Evolutionary conservation across 2,329 filamentous ascomycete genomes (phyloP).

Genomic region (Ascocoryne sarcoides): DNA sequence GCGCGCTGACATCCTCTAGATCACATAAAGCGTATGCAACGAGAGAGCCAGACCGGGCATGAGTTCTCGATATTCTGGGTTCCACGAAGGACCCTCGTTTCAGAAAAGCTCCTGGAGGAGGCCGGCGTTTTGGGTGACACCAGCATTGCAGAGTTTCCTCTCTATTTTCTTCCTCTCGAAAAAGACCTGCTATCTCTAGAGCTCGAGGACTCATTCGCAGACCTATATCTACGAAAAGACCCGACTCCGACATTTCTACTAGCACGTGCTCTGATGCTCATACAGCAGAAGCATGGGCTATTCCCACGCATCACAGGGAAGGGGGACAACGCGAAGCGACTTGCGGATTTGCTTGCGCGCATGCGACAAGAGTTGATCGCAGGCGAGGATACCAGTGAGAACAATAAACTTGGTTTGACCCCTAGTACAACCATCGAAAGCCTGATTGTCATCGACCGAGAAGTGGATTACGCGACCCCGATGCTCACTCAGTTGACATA

Average conservation of each 20-base stretch:
- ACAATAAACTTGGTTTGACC: slow-evolving; percentile 57
- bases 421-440: slow-evolving; percentile 86
- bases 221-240: slow-evolving; percentile 85
- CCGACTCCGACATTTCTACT: slow-evolving; percentile 83
- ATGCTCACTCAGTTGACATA: slow-evolving; percentile 94
- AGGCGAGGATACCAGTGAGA: slow-evolving; percentile 62
- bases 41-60: slow-evolving; percentile 81
- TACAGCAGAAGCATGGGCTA: slow-evolving; percentile 84
- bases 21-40: slow-evolving; percentile 83
- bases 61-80: slow-evolving; percentile 98
- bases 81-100: slow-evolving; percentile 81
- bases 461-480: slow-evolving; percentile 86
- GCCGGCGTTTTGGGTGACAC: slow-evolving; percentile 88
- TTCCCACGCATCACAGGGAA: slow-evolving; percentile 94
- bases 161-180: slow-evolving; percentile 88
- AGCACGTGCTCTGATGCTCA: slow-evolving; percentile 85
- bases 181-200: slow-evolving; percentile 87
- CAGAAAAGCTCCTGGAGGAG: slow-evolving; percentile 85
- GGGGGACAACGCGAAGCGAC: slow-evolving; percentile 82
- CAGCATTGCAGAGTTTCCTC: slow-evolving; percentile 75
- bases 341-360: slow-evolving; percentile 77
- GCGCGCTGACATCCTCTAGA: slow-evolving; percentile 57
- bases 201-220: slow-evolving; percentile 75
- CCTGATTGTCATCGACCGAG: slow-evolving; percentile 88
- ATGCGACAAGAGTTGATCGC: slow-evolving; percentile 87